These are phyloP conservation scores for Rhodofomes roseus DNA, from an alignment of 1,284 basidiomycete genomes.

Conservation along the genomic window DNA sequence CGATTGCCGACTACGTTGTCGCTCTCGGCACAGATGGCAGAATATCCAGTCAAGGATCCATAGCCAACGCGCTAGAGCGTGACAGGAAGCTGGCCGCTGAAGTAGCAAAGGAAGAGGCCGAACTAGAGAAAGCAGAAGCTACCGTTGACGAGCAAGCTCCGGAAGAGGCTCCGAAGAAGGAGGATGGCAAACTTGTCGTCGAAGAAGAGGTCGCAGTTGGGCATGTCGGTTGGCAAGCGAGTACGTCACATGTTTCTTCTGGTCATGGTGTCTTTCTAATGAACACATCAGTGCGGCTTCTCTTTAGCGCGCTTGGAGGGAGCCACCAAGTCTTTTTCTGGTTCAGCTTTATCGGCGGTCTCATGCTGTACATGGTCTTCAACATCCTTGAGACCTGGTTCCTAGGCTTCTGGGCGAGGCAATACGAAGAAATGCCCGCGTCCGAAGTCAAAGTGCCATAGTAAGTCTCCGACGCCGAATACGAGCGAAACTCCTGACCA, in stretches of 20 bases:
- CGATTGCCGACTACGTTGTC: constrained; percentile 62
- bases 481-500: background rate
- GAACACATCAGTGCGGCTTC: constrained; percentile 26
- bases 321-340: constrained; percentile 29
- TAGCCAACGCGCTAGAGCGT: constrained; percentile 40
- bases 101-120: constrained; percentile 36
- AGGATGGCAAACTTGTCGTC: constrained; percentile 47
- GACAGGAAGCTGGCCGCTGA: constrained; percentile 39
- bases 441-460: constrained; percentile 18
- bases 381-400: constrained; percentile 20
- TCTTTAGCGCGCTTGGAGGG: constrained; percentile 31
- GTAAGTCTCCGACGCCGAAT: constrained; percentile 11
- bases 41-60: constrained; percentile 43
- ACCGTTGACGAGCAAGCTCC: constrained; percentile 31
- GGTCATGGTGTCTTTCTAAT: constrained; percentile 1
- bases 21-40: constrained; percentile 51
- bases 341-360: constrained; percentile 22
- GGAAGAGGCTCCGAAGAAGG: constrained; percentile 18
- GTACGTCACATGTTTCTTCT: constrained; percentile 22
- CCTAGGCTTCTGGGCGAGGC: constrained; percentile 28
- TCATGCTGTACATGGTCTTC: constrained; percentile 18
- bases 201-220: constrained; percentile 60
- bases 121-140: constrained; percentile 37
- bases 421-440: constrained; percentile 28
- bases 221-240: constrained; percentile 44